Conservation (phyloP, 2,329 filamentous ascomycete species). For the Dothiorella sarmentorum region DNA sequence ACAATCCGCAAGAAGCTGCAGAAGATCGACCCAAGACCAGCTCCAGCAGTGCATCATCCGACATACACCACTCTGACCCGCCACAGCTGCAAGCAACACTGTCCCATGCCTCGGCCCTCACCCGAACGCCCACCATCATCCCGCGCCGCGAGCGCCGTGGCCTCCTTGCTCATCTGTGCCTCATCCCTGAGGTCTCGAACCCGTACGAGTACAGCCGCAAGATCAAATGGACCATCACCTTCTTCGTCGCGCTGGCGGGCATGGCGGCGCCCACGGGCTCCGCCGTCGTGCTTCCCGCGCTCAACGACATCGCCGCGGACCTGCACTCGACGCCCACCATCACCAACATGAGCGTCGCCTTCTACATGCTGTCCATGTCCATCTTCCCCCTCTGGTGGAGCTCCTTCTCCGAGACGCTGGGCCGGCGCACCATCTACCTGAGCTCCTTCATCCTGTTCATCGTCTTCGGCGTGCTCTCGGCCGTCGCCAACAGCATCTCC, state of each 20-base stretch:
- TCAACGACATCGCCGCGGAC: slow-evolving; percentile 33
- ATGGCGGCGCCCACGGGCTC: slow-evolving; percentile 79
- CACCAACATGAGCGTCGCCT: slow-evolving; percentile 39
- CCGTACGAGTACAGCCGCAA: slow-evolving; percentile 68
- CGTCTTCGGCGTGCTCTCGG: slow-evolving; percentile 32
- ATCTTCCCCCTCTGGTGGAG: slow-evolving; percentile 43
- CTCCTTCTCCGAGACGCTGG: slow-evolving; percentile 36
- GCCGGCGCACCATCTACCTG: slow-evolving; percentile 37
- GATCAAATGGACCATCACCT: slow-evolving; percentile 83
- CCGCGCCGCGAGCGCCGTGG: slow-evolving; percentile 62
- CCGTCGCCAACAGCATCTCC: slow-evolving; percentile 34
- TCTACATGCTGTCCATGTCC: slow-evolving; percentile 42
- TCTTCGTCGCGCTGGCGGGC: slow-evolving; percentile 72
- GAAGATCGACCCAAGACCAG: slow-evolving; percentile 23
- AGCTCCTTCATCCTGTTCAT: slow-evolving; percentile 34
- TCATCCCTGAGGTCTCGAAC: slow-evolving; percentile 75
- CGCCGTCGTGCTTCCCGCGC: slow-evolving; percentile 67
- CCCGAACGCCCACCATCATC: slow-evolving; percentile 45
- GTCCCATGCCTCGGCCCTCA: slow-evolving; percentile 30
- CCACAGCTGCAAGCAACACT: slow-evolving; percentile 21
- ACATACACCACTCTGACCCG: slow-evolving; percentile 23
- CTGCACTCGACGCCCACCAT: slow-evolving; percentile 33
- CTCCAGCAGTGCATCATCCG: slow-evolving; percentile 24
- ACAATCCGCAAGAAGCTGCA: background rate
- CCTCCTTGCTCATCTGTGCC: slow-evolving; percentile 64